Evolutionary conservation across 2,329 filamentous ascomycete species (phyloP), one percentile per base, ranked within the genome.

Genomic region (Madurella fahalii): DNA sequence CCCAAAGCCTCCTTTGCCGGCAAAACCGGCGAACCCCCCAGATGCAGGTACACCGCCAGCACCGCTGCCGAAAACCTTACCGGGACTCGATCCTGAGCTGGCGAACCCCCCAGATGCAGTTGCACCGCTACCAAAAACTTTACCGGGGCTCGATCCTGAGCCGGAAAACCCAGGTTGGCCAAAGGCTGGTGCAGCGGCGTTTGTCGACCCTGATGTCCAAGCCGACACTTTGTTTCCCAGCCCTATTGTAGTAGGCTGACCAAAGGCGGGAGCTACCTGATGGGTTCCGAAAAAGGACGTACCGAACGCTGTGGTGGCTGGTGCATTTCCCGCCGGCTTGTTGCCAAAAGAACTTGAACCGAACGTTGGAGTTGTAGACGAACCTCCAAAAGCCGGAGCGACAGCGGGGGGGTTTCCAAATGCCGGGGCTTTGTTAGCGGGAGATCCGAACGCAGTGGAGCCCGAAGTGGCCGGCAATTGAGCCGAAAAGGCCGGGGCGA

Each of bases 1-100:
- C 7, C 72, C 77, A 65, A 86, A 86, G 1, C 81, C 82, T 2
- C 78, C 71, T 54, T 79, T 74, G 30, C 67, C 74, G 3, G 81
- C 77, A 64, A 84, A 84, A 25, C 71, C 72, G 20, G 82, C 74
- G 62, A 83, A 82, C 0, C 77, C 79, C 31, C 76, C 73, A 11
- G 73, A 70, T 7, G 69, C 49, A 1, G 72, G 63, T 4, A 59
- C 47, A 13, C 61, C 16, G 8, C 50, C 31, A 20, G 51, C 44
- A 11, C 53, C 47, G 46, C 62, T 59, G n/a, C 63, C 72, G 58
- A 79, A 78, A 1, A 72, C 66, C 47, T 70, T 71, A 9, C 65
- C 61, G 34, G 65, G 55, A 12, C 64, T 67, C 46, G 72, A 67
- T 50, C 74, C 69, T 49, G 65, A 46, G 50, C 68, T 71, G 7